Evolutionary conservation across 768 basidiomycete genomes (phyloP).

Genomic region (Roridomyces roridus): DNA sequence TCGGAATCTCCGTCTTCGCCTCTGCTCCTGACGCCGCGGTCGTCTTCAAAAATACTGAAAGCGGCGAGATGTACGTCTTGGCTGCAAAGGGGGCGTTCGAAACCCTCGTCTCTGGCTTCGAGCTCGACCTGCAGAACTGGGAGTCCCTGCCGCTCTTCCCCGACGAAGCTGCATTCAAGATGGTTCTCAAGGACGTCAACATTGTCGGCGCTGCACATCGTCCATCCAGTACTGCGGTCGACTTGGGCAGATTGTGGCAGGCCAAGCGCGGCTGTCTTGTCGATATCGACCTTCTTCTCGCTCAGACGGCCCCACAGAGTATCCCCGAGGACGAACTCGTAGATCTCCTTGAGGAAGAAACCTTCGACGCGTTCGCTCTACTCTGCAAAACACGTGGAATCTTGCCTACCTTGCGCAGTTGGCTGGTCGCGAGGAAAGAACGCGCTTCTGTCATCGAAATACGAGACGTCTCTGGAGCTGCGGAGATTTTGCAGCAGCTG

Average conservation of each 20-base stretch:
- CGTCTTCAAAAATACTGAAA: conserved; percentile 10
- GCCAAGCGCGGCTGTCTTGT: conserved; percentile 18
- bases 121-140: conserved; percentile 16
- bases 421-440: conserved; percentile 19
- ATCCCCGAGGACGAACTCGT: conserved; percentile 21
- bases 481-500: conserved; percentile 15
- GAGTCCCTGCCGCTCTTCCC: conserved; percentile 13
- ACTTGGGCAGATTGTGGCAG: conserved; percentile 21
- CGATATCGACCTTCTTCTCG: conserved; percentile 19
- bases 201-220: conserved; percentile 19
- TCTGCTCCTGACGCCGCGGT: conserved; percentile 22
- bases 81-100: conserved; percentile 22
- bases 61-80: conserved; percentile 16
- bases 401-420: conserved; percentile 16
- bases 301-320: conserved; percentile 16
- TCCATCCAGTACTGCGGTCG: conserved; percentile 2
- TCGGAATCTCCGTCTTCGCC: conserved; percentile 22
- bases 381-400: conserved; percentile 22
- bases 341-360: conserved; percentile 19
- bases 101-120: conserved; percentile 12
- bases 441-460: conserved; percentile 19
- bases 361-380: conserved; percentile 17
- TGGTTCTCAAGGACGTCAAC: conserved; percentile 21
- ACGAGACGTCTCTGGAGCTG: conserved; percentile 19
- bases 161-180: conserved; percentile 5